Evolutionary conservation across 768 basidiomycete genomes (phyloP).

Genomic region (Serendipita sp.): DNA sequence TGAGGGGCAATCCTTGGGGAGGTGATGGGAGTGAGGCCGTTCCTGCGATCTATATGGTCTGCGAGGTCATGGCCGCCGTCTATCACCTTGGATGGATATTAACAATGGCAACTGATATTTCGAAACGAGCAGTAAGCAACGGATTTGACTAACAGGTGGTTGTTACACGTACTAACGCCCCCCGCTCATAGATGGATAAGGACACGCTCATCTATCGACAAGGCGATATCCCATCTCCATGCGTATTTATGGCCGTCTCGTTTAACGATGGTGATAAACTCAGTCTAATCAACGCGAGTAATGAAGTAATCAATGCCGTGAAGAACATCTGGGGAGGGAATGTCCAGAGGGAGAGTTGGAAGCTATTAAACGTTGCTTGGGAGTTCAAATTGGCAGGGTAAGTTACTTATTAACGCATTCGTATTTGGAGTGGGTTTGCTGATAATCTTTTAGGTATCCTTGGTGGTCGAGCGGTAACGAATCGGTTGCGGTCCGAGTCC

Average conservation of each 20-base stretch:
- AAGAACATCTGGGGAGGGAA: background rate
- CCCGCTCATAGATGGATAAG: conserved; percentile 12
- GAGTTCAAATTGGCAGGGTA: conserved; percentile 7
- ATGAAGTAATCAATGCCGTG: conserved; percentile 14
- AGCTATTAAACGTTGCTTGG: conserved; percentile 4
- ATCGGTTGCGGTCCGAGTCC: background rate
- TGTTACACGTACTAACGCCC: conserved; percentile 5
- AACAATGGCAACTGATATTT: conserved; percentile 14
- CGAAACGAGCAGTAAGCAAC: conserved; percentile 10
- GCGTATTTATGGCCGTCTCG: conserved; percentile 15
- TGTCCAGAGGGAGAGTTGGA: conserved; percentile 7
- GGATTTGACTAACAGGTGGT: too few species aligned
- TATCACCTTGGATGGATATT: conserved; percentile 16
- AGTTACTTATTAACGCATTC: too few species aligned
- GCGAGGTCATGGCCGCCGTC: conserved; percentile 15
- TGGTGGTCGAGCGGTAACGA: conserved; percentile 4
- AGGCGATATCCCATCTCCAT: background rate
- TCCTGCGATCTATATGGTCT: conserved; percentile 14
- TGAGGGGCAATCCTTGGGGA: conserved; percentile 11
- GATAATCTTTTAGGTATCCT: background rate
- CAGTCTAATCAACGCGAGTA: conserved; percentile 16
- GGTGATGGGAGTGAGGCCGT: conserved; percentile 16
- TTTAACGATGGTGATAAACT: conserved; percentile 20
- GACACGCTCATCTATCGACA: conserved; percentile 17
- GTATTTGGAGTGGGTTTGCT: background rate